A percentile compares a stretch with the other conserved stretches of the same genome.
These are phyloP conservation scores for Rhodotorula sp. DNA, from an alignment of 1,284 basidiomycete species.

Conservation along the genomic window DNA sequence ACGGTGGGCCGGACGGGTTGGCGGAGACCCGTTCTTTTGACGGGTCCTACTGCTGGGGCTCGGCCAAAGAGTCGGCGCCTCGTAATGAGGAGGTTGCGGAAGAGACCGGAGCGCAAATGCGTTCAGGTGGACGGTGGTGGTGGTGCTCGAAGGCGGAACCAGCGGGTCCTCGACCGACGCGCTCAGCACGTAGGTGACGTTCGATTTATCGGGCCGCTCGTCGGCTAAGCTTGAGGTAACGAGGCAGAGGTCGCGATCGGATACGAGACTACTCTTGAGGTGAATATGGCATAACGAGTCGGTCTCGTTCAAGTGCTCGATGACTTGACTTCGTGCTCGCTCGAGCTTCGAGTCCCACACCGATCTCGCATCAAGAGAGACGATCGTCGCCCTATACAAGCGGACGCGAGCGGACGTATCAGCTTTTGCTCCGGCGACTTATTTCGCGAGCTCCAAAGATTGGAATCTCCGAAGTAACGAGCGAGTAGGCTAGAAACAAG, in stretches of 20 bases:
- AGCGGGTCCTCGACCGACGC: slow-evolving; percentile 33
- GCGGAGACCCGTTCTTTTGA: neutral
- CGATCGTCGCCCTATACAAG: slow-evolving; percentile 28
- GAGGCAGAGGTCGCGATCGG: slow-evolving; percentile 23
- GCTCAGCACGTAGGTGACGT: slow-evolving; percentile 12
- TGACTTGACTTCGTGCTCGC: slow-evolving; percentile 4
- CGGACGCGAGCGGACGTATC: no score
- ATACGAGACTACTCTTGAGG: slow-evolving; percentile 9
- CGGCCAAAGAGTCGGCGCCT: slow-evolving; percentile 10
- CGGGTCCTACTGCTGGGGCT: neutral
- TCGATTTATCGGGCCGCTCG: neutral
- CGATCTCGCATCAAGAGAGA: slow-evolving; percentile 13
- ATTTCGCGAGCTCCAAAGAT: no score
- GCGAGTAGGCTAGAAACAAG: no score
- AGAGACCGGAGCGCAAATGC: slow-evolving; percentile 31
- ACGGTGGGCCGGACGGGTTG: slow-evolving; percentile 21
- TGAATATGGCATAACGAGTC: slow-evolving; percentile 8
- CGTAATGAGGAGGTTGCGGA: slow-evolving; percentile 25
- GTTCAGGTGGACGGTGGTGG: slow-evolving; percentile 26
- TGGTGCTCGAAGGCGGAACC: slow-evolving; percentile 11
- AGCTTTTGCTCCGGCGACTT: no score
- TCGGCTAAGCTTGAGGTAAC: slow-evolving; percentile 4
- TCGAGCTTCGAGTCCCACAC: slow-evolving; percentile 33
- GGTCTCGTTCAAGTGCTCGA: slow-evolving; percentile 14
- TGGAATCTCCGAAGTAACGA: fast-evolving